Percentiles rank a stretch among this genome's conserved stretches.
phyloP scores from a whole-genome alignment of 345 rosid species.

The Eucalyptus erythrocorys region DNA sequence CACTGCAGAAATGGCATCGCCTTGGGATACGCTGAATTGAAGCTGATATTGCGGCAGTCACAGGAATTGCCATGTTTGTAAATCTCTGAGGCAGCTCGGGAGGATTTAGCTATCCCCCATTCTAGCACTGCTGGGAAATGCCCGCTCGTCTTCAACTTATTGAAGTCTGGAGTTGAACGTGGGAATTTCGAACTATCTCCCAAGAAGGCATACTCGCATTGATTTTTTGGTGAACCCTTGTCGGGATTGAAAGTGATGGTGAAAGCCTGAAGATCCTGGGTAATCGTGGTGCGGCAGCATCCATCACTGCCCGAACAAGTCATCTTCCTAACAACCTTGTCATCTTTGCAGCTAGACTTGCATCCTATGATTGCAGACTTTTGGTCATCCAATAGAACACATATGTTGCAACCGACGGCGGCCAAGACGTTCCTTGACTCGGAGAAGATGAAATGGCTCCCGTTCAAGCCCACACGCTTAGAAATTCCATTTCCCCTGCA shows the following conservation, averaged over 20 bases:
- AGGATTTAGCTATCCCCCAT: not conserved
- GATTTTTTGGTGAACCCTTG: fast-evolving
- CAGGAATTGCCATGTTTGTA: not conserved
- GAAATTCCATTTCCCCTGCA: not conserved
- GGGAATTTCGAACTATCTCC: not conserved
- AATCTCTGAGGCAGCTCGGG: not conserved
- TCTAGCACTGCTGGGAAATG: not conserved
- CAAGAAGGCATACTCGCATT: not conserved
- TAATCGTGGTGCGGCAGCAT: not conserved
- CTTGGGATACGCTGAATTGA: not conserved
- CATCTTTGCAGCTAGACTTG: not conserved
- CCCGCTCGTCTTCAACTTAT: not conserved
- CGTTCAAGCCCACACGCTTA: not conserved
- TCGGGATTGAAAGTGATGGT: not conserved
- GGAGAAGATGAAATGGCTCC: not conserved
- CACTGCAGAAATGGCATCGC: not conserved
- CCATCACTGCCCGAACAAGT: not conserved
- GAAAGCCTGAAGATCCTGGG: not conserved
- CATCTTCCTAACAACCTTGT: too few species aligned
- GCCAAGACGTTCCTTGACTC: not conserved
- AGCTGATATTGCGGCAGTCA: fast-evolving
- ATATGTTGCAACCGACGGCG: not conserved
- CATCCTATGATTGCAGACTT: not conserved
- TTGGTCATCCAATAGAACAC: not conserved
- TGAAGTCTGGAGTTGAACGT: not conserved